phyloP scores from a whole-genome alignment of 805 yeast genomes.

The Wickerhamiella kurtzmanii region DNA sequence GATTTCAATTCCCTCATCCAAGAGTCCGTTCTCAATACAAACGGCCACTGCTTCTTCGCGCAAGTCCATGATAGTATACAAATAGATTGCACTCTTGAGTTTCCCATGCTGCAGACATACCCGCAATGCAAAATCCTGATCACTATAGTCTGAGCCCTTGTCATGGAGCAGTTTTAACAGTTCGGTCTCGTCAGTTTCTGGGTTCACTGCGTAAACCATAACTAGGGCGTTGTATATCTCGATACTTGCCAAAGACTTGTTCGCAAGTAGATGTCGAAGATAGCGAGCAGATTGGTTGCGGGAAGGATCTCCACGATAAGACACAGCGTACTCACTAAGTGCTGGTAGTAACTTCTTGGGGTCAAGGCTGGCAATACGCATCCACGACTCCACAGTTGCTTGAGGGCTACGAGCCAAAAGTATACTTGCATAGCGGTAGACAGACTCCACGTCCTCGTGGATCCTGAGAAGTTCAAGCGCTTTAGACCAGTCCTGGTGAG shows the following conservation, averaged over 20 bases:
- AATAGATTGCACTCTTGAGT: constrained; percentile 52
- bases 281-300: constrained; percentile 57
- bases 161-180: constrained; percentile 6
- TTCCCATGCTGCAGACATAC: constrained; percentile 50
- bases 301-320: constrained; percentile 27
- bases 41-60: constrained; percentile 71
- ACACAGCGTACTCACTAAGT: constrained; percentile 45
- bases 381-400: constrained; percentile 68
- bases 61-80: constrained; percentile 54
- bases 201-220: constrained; percentile 2
- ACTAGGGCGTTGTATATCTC: constrained; percentile 11
- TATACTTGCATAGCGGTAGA: constrained; percentile 58
- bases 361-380: constrained; percentile 40
- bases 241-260: constrained; percentile 1
- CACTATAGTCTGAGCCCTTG: constrained; percentile 31
- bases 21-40: constrained; percentile 44
- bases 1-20: constrained; percentile 43
- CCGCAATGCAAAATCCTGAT: constrained; percentile 62
- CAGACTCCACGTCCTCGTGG: constrained; percentile 31
- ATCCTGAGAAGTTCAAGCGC: constrained; percentile 42
- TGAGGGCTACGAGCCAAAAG: constrained; percentile 55
- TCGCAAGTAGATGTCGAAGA: constrained; percentile 37
- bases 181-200: constrained; percentile 2
- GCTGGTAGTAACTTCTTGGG: constrained; percentile 63
- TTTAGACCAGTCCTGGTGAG: constrained; percentile 57